Conservation (phyloP, 116 monocot genomes). For the Zostera marina region DNA sequence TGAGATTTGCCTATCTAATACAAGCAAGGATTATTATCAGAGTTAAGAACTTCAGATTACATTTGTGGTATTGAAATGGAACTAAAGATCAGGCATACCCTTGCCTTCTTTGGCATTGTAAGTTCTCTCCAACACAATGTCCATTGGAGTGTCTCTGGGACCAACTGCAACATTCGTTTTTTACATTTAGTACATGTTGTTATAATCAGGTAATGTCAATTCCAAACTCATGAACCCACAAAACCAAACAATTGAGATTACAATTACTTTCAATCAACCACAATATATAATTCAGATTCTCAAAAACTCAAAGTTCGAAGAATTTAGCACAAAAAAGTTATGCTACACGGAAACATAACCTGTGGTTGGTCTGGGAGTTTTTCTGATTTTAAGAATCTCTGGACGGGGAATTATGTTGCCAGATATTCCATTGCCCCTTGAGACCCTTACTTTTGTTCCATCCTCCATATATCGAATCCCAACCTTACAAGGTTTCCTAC, state of each 20-base stretch:
- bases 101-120: conserved; percentile 69
- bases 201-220: no score
- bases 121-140: conserved; percentile 69
- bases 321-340: neutral
- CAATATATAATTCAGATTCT: no score
- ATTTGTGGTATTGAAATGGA: neutral
- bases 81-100: conserved; percentile 78
- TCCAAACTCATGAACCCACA: no score
- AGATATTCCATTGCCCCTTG: conserved; percentile 69
- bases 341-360: conserved; percentile 16
- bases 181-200: neutral
- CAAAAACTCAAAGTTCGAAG: no score
- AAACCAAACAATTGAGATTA: no score
- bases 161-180: conserved; percentile 39
- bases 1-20: no score
- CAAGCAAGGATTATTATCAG: neutral
- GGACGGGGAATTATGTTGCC: conserved; percentile 77
- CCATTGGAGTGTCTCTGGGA: conserved; percentile 77
- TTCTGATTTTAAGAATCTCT: conserved; percentile 73
- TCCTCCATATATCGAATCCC: conserved; percentile 72
- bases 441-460: conserved; percentile 73
- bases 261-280: no score
- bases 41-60: neutral
- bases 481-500: conserved; percentile 81
- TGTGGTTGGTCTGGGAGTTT: conserved; percentile 63